Conservation (phyloP, 225 moss, liverwort and hornwort species). For the Thuidium tamariscinum region DNA sequence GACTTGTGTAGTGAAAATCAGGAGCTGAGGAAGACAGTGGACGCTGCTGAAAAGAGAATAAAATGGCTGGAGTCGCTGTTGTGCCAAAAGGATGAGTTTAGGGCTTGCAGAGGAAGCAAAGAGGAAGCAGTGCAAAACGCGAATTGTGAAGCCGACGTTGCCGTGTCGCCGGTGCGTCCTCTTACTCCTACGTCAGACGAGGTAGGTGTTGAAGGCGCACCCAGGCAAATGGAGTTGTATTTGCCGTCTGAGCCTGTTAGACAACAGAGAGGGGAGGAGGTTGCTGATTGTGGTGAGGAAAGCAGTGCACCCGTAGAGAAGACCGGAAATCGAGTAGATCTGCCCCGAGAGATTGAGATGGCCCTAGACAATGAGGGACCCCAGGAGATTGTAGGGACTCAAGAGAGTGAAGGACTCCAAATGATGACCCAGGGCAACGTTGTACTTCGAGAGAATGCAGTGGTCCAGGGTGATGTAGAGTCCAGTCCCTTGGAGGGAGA, state of each 20-base stretch:
- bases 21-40: constrained; percentile 22
- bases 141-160: constrained; percentile 1
- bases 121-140: background rate
- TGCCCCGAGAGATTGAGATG: background rate
- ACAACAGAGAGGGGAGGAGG: background rate
- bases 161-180: constrained; percentile 1
- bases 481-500: background rate
- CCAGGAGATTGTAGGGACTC: background rate
- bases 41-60: constrained; percentile 19
- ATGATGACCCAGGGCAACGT: background rate
- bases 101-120: background rate
- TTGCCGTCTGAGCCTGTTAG: background rate
- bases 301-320: background rate
- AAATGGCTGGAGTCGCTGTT: constrained; percentile 32
- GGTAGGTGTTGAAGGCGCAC: background rate
- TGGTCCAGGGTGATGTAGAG: background rate
- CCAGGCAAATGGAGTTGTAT: background rate
- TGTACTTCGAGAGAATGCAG: background rate
- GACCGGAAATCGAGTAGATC: background rate
- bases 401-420: background rate
- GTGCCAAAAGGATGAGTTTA: constrained; percentile 12
- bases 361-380: background rate
- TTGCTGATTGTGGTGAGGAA: background rate
- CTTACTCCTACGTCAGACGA: constrained; percentile 3
- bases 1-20: constrained; percentile 33